These are phyloP conservation scores for Gnomoniopsis smithogilvyi DNA, from an alignment of 2,329 filamentous ascomycete species.

Conservation along the genomic window DNA sequence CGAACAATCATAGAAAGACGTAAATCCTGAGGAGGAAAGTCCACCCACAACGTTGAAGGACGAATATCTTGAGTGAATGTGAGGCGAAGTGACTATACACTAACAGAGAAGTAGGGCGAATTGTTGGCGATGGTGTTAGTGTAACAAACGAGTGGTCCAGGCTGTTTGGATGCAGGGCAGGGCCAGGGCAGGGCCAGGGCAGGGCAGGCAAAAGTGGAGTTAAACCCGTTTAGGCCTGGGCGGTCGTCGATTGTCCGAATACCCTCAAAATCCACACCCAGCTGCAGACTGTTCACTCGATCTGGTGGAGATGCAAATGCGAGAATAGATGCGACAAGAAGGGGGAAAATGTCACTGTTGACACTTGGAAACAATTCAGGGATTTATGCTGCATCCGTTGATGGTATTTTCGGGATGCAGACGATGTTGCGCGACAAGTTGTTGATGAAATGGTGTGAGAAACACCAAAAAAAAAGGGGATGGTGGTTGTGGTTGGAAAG, in stretches of 20 bases:
- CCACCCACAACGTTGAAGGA: too few relatives aligned
- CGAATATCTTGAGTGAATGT: too few relatives aligned
- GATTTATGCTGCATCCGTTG: constrained; percentile 31
- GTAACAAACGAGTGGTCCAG: too few relatives aligned
- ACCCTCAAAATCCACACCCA: constrained; percentile 20
- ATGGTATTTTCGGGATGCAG: constrained; percentile 33
- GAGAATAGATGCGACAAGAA: constrained; percentile 22
- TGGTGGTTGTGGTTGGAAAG: constrained; percentile 28
- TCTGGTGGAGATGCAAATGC: constrained; percentile 6
- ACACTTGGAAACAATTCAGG: constrained; percentile 27
- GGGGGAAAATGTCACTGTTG: constrained; percentile 23
- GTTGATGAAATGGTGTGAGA: constrained; percentile 28
- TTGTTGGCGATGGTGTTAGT: too few relatives aligned
- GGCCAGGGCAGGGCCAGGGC: too few relatives aligned
- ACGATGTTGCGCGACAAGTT: constrained; percentile 25
- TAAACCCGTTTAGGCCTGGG: constrained; percentile 14
- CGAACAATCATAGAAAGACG: not conserved
- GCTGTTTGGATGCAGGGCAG: not conserved
- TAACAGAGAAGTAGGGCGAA: constrained; percentile 10
- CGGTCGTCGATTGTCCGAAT: constrained; percentile 18
- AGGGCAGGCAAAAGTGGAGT: constrained; percentile 15
- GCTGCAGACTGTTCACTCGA: constrained; percentile 1
- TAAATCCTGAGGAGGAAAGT: too few relatives aligned
- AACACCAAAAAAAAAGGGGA: constrained; percentile 22
- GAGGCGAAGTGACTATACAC: not conserved